Evolutionary conservation across 2,329 filamentous ascomycete species (phyloP).

Genomic region (Macroventuria anomochaeta): DNA sequence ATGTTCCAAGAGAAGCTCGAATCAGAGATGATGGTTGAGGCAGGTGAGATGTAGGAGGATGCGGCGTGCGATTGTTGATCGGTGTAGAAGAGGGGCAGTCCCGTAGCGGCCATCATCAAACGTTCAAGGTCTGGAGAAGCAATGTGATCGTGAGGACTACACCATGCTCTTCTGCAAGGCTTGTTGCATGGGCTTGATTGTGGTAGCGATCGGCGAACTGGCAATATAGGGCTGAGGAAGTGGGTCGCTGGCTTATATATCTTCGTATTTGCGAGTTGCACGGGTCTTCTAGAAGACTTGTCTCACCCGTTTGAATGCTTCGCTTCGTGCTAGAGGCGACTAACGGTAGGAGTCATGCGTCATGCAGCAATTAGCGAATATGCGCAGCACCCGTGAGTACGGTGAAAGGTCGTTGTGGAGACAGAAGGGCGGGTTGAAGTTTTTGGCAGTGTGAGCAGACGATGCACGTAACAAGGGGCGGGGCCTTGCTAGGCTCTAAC

Average conservation of each 20-base stretch:
- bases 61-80: conserved; percentile 25
- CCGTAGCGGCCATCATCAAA: conserved; percentile 33
- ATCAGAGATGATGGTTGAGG: conserved; percentile 29
- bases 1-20: conserved; percentile 33
- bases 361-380: conserved; percentile 25
- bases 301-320: conserved; percentile 8
- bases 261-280: conserved; percentile 6
- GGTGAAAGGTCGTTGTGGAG: conserved; percentile 10
- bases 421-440: conserved; percentile 14
- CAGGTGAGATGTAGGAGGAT: conserved; percentile 31
- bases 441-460: conserved; percentile 26
- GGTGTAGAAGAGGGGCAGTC: conserved; percentile 32
- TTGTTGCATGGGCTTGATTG: conserved; percentile 4
- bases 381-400: conserved; percentile 24
- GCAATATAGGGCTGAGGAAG: conserved; percentile 30
- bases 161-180: conserved; percentile 13
- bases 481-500: background rate
- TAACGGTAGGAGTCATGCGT: conserved; percentile 19
- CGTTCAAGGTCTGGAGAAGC: conserved; percentile 10
- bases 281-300: conserved; percentile 19
- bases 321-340: conserved; percentile 11
- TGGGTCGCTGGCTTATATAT: conserved; percentile 27
- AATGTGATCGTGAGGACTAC: conserved; percentile 14
- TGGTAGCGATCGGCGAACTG: conserved; percentile 21
- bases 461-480: conserved; percentile 1